Evolutionary conservation across 1,284 basidiomycete species (phyloP), one percentile per base, ranked within the genome.

Genomic region (Ceratorhiza oryzae-sativae): DNA sequence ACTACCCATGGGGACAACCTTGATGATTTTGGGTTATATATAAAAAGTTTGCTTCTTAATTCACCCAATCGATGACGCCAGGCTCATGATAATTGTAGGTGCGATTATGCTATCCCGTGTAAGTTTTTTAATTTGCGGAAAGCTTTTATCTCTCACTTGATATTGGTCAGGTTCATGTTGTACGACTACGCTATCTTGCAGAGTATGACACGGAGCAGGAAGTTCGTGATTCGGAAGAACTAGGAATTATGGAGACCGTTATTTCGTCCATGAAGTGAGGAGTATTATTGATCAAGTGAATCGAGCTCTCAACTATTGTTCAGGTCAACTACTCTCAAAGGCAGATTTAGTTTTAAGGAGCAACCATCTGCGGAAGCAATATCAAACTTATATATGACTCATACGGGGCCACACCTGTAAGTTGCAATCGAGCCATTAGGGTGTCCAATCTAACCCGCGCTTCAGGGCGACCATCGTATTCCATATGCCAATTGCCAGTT

Each of bases 41-140:
- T 68, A 6, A 68, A 68, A 32, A 23, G 65, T 68, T 6, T 6
- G 65, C 53, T 4, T 39, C 3, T 27, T 2, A 27, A 12, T 25
- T 41, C 6, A 18, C 13, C 32, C 10, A 25, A 32, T 25, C 12
- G n/a, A 25, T n/a, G 1, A 1, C 39, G 15, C 3, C 23, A 6
- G 15, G 30, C 20, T 15, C 13, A 45, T 20, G 20, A 25, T 42
- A 6, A 15, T 3, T 67, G 23, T 48, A 68, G 65, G 36, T 34
- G 65, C 65, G 32, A 68, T 68, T 10, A 68, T 68, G 65, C 10
- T 56, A 3, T 68, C 65, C 4, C 51, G 65, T n/a, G 65, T 68
- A 56, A 15, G 39, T 58, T 10, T 2, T 20, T 25, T 25, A 6
- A 6, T 46, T 13, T 13, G 13, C 6, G 36, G 8, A 41, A 0